Conservation (phyloP, 768 basidiomycete species). For the Neoboletus subvelutipes region DNA sequence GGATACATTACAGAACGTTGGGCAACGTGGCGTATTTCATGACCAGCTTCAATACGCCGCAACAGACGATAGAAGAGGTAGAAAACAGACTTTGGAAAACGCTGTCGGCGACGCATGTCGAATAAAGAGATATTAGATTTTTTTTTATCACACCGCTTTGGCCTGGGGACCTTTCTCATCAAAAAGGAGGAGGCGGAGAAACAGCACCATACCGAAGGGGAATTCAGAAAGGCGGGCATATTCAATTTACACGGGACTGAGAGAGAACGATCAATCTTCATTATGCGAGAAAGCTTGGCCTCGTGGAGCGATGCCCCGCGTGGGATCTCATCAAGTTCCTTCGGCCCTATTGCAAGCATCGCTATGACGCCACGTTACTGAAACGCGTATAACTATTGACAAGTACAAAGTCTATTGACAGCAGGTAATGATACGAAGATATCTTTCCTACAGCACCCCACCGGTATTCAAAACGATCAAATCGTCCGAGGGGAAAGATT, state of each 20-base stretch:
- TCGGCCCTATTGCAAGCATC: neutral
- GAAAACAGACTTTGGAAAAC: conserved; percentile 61
- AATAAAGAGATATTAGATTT: neutral
- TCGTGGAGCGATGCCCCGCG: neutral
- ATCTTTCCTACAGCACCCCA: neutral
- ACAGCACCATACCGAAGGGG: too few relatives aligned
- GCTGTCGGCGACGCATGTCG: conserved; percentile 11
- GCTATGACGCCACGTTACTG: neutral
- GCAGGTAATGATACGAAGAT: neutral
- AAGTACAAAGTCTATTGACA: neutral
- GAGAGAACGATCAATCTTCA: neutral
- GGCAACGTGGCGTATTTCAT: conserved; percentile 95
- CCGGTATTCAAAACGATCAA: neutral
- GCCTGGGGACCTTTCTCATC: neutral
- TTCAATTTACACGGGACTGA: neutral
- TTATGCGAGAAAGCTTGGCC: neutral
- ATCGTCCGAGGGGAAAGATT: neutral
- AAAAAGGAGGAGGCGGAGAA: too few relatives aligned
- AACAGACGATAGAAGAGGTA: conserved; percentile 51
- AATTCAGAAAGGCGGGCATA: neutral
- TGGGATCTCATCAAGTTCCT: neutral
- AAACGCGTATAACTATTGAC: too few relatives aligned
- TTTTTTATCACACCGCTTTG: neutral
- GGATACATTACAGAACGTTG: conserved; percentile 83
- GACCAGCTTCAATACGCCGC: conserved; percentile 75